Conservation (phyloP, 2,329 filamentous ascomycete species). For the Periconia sp. region DNA sequence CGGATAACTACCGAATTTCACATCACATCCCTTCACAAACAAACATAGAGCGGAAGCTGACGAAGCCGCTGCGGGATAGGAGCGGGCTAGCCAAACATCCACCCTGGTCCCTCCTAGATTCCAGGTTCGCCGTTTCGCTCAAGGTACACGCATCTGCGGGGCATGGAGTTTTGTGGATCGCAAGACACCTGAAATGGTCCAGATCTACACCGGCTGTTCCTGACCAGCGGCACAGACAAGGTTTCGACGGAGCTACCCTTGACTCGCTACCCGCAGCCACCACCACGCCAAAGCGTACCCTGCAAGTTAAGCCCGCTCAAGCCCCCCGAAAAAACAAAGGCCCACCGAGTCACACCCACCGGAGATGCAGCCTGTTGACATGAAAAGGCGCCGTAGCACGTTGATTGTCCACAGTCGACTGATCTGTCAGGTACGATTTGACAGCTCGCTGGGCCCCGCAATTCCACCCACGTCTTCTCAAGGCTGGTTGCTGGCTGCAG, state of each 20-base stretch:
- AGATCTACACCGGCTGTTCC: conserved; percentile 9
- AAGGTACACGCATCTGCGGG: conserved; percentile 2
- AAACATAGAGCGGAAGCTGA: conserved; percentile 18
- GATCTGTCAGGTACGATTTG: conserved; percentile 30
- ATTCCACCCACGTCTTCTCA: conserved; percentile 9
- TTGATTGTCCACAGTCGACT: conserved; percentile 15
- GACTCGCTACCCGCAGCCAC: conserved; percentile 36
- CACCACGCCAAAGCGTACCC: conserved; percentile 10
- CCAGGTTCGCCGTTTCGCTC: conserved; percentile 1
- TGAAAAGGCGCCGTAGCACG: conserved; percentile 27
- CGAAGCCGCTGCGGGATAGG: conserved; percentile 7
- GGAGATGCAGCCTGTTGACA: conserved; percentile 10
- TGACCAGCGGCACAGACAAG: conserved; percentile 4
- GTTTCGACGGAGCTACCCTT: conserved; percentile 19
- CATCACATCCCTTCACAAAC: conserved; percentile 9
- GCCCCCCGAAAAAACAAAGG: conserved; percentile 18
- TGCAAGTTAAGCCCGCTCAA: no score
- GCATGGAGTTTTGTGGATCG: conserved; percentile 1
- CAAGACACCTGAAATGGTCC: background rate
- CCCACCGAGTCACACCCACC: conserved; percentile 30
- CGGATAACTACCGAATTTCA: conserved; percentile 11
- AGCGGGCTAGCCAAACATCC: background rate
- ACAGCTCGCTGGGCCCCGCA: conserved; percentile 20
- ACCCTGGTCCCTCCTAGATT: conserved; percentile 4
- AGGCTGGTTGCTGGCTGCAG: conserved; percentile 21